Base-by-base conservation (phyloP, 805 yeast species). In the Tetrapisispora fleetii region DNA sequence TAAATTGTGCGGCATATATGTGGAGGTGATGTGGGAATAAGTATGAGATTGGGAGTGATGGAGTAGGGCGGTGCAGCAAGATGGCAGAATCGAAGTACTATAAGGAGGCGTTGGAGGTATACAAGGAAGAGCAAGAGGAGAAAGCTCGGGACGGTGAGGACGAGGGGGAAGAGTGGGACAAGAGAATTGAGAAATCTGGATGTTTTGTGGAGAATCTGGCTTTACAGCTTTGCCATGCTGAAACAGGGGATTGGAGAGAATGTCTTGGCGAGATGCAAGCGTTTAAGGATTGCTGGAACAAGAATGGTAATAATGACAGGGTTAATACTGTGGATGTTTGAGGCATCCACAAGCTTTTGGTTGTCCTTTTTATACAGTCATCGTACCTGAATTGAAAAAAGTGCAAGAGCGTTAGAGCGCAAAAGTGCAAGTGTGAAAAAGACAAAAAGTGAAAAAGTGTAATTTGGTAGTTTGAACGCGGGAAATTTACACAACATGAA, bases 151-250 rank as follows among this genome's bases (percentile, higher is more conserved):
- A 58, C 22, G 64, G 56, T 8, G 83, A 78, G 47, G 82, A 77
- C 46, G 83, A 78, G 50, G 85, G 84, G 1, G 90, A 83, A 58
- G 86, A 76, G 45, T 83, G 90, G 90, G 93, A 86, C 58, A 64
- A 74, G 59, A 68, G 95, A 51, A 86, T 86, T 45, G 74, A 72
- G 28, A 73, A 80, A 33, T 85, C 95, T 0, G 95, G 95, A 1
- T 86, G 95, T 48, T 59, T 56, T 69, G 83, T 75, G 30, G 90
- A 86, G 58, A 86, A 86, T 57, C 64, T 81, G 59, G 78, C 78
- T 16, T 67, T 86, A 32, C 86, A 82, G 46, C 65, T 85, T 33
- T 86, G 95, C 55, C 89, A 83, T 59, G 89, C 88, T 3, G 95
- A 85, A 50, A 82, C 81, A 1, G 79, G 79, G 28, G 95, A 86